Evolutionary conservation across 2,329 filamentous ascomycete species (phyloP), one percentile per base, ranked within the genome.

Genomic region (Endocalyx cinctus): DNA sequence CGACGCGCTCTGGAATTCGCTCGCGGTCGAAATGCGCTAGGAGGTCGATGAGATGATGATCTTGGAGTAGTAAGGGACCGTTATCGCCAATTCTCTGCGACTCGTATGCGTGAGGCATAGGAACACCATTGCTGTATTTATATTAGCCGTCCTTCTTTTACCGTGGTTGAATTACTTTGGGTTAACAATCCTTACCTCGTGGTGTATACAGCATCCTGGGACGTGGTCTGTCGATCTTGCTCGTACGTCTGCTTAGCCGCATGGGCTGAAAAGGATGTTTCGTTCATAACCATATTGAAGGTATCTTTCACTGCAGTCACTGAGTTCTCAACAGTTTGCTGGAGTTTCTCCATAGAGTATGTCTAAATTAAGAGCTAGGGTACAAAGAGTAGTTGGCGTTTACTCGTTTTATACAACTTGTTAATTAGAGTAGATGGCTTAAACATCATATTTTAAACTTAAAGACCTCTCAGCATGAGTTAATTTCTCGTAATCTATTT

Each of bases 171-270:
- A n/a, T 10, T 6, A 6, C 1, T 14, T 4, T 6, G 12, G n/a
- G 16, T 4, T 28, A 12, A 16, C 17, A 63, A 66, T 35, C 72
- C 72, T 53, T 76, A 79, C 56, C 66, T 69, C 27, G 74, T 72
- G 18, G 69, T 63, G 54, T 81, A 81, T 11, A 72, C 38, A 11
- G 54, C 49, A 14, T 69, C 58, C 25, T 59, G 57, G 5, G 64
- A 67, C 0, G 55, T 41, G 7, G 51, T 48, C 23, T 57, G 46
- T 17, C 65, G 58, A 39, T 69, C 66, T 31, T 61, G 48, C 33
- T 66, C 58, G 34, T 60, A 67, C 2, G 55, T 54, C 39, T 57
- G 63, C 33, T 48, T 55, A 29, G 54, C 55, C 43, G 48, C 57
- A 34, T 59, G 62, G 31, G 57, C 54, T 25, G 53, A 34, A 42